Evolutionary conservation across 495 filamentous ascomycete genomes (phyloP).

Genomic region (Monascus purpureus): DNA sequence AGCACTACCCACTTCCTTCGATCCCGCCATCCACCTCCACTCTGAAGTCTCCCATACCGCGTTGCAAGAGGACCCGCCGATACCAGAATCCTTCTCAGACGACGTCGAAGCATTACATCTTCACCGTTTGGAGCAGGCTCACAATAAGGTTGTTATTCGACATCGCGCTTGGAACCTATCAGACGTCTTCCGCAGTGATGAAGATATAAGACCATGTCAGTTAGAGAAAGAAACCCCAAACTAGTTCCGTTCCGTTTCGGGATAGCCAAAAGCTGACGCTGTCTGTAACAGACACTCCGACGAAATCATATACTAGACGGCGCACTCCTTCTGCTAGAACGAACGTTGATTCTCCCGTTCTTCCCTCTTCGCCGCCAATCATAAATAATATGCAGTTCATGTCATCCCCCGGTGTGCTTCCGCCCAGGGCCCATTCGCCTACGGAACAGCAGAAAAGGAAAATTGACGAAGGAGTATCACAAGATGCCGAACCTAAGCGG

Average conservation of each 20-base stretch:
- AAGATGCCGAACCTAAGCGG: conserved; percentile 23
- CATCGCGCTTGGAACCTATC: conserved; percentile 43
- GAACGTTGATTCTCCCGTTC: conserved; percentile 6
- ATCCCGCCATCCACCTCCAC: conserved; percentile 38
- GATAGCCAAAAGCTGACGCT: too few species aligned
- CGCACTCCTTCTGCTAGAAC: conserved; percentile 7
- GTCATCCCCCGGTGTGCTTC: conserved; percentile 47
- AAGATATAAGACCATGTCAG: conserved; percentile 37
- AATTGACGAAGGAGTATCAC: conserved; percentile 22
- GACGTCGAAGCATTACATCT: conserved; percentile 46
- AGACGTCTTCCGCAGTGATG: conserved; percentile 51
- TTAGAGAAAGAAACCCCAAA: too few species aligned
- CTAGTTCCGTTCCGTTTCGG: too few species aligned
- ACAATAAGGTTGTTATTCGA: conserved; percentile 49
- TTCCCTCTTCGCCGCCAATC: conserved; percentile 21
- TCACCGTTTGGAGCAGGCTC: conserved; percentile 34
- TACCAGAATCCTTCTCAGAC: conserved; percentile 37
- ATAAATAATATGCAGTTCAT: conserved; percentile 46
- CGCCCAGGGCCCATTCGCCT: conserved; percentile 38
- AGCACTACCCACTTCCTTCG: conserved; percentile 32
- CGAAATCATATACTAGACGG: conserved; percentile 13
- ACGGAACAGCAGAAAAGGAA: conserved; percentile 31
- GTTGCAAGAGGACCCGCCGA: conserved; percentile 10
- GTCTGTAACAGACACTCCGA: conserved; percentile 31
- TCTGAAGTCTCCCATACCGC: conserved; percentile 22